Conservation (phyloP, 2,329 filamentous ascomycete species). For the Colletotrichum spinosum region DNA sequence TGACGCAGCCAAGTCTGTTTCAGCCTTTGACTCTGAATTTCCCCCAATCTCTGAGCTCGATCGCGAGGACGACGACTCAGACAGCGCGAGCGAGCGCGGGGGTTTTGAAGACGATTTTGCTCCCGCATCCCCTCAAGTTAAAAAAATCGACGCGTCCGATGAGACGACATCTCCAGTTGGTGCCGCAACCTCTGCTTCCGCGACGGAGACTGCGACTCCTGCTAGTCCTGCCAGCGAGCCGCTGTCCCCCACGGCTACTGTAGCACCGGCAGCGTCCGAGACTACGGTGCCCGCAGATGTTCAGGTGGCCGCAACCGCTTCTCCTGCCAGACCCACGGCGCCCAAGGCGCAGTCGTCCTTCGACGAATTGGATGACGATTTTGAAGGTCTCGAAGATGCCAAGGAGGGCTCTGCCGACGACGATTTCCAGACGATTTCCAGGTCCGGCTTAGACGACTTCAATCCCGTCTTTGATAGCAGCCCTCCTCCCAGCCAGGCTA, state of each 20-base stretch:
- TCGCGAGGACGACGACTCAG: conserved; percentile 76
- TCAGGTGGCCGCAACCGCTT: conserved; percentile 39
- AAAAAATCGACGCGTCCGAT: conserved; percentile 43
- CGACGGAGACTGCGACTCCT: not conserved
- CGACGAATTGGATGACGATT: conserved; percentile 83
- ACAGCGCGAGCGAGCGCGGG: conserved; percentile 80
- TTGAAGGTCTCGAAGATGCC: conserved; percentile 85
- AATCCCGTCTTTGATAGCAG: conserved; percentile 84
- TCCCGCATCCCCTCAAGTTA: conserved; percentile 64
- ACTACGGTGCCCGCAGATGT: conserved; percentile 3
- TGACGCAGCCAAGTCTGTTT: conserved; percentile 57
- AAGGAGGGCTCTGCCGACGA: conserved; percentile 84
- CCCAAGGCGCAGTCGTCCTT: conserved; percentile 65
- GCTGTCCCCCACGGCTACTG: conserved; percentile 37
- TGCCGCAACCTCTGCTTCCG: conserved; percentile 45
- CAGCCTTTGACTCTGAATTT: conserved; percentile 81
- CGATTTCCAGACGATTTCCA: conserved; percentile 80
- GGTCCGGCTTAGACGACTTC: conserved; percentile 80
- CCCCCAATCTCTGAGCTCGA: conserved; percentile 92
- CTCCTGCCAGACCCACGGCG: conserved; percentile 40
- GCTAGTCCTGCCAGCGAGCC: conserved; percentile 20
- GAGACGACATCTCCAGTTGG: conserved; percentile 26
- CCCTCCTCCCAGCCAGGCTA: conserved; percentile 64
- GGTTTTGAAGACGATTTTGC: conserved; percentile 96
- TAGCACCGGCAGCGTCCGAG: conserved; percentile 14